Percentiles rank a stretch among this genome's conserved stretches.
Evolutionary conservation across 2,329 filamentous ascomycete species (phyloP).

Genomic region (Podosphaera fusca): DNA sequence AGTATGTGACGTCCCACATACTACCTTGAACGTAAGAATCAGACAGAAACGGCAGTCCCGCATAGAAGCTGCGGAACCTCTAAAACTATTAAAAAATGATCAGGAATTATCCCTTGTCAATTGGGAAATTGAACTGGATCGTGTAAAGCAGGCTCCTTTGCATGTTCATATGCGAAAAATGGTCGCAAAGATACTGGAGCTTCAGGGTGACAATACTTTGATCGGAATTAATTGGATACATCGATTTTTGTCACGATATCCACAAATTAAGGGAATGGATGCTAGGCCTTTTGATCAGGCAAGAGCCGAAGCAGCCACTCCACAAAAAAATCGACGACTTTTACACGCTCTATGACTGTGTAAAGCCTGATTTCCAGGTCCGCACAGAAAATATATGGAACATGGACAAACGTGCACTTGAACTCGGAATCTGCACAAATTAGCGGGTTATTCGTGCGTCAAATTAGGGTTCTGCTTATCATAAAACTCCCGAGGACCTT

Average conservation of each 20-base stretch:
- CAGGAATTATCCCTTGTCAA: background rate
- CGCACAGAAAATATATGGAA: background rate
- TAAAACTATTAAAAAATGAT: background rate
- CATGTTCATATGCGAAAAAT: background rate
- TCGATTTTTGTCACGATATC: too few species aligned
- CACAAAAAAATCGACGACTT: background rate
- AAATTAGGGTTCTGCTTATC: background rate
- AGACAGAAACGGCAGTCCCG: background rate
- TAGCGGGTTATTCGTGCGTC: background rate
- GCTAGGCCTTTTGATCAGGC: too few species aligned
- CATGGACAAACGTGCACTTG: background rate
- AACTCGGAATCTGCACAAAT: background rate
- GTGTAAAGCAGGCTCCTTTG: background rate
- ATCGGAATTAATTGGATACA: too few species aligned
- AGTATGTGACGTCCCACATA: background rate
- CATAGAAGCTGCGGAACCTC: background rate
- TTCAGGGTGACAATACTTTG: too few species aligned
- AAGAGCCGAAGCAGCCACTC: too few species aligned
- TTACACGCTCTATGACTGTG: background rate
- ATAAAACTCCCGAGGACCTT: background rate
- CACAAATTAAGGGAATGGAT: too few species aligned
- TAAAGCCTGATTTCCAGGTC: background rate
- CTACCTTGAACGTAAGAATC: background rate
- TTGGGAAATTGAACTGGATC: background rate
- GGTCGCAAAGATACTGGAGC: too few species aligned